phyloP scores from a whole-genome alignment of 1,139 yeast genomes.

The Candida sp. region DNA sequence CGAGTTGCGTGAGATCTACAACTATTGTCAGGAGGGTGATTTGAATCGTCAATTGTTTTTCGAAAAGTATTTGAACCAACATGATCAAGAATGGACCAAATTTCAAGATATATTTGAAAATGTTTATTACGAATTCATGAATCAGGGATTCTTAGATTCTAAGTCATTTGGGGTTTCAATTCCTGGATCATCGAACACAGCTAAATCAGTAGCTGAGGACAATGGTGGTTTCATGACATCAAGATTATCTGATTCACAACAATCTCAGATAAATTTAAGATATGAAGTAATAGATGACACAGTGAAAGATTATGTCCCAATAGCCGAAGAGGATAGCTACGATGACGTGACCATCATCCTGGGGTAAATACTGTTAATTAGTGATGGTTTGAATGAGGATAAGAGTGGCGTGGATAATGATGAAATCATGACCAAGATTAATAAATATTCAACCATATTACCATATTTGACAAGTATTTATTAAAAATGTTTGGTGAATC shows the following conservation, averaged over 20 bases:
- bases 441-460: slow-evolving; percentile 45
- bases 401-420: slow-evolving; percentile 31
- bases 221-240: slow-evolving; percentile 30
- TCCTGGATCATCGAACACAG: slow-evolving; percentile 47
- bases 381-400: slow-evolving; percentile 37
- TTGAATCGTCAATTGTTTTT: slow-evolving; percentile 4
- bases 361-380: slow-evolving; percentile 19
- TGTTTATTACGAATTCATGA: not conserved
- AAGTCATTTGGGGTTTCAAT: slow-evolving; percentile 39
- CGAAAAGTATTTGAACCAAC: slow-evolving; percentile 2
- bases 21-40: slow-evolving; percentile 5
- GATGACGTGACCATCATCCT: slow-evolving; percentile 21
- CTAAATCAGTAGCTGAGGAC: slow-evolving; percentile 43
- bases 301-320: slow-evolving; percentile 42
- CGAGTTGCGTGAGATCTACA: not conserved
- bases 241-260: slow-evolving; percentile 44
- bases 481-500: slow-evolving; percentile 75
- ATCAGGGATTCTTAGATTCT: slow-evolving; percentile 2
- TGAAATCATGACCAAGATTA: slow-evolving; percentile 46
- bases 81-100: slow-evolving; percentile 1
- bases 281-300: slow-evolving; percentile 48
- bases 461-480: slow-evolving; percentile 71
- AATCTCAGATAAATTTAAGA: slow-evolving; percentile 44
- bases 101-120: slow-evolving; percentile 2
- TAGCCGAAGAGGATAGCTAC: slow-evolving; percentile 45